Conservation (phyloP, 257 asterid genomes). For the Capsicum pubescens region DNA sequence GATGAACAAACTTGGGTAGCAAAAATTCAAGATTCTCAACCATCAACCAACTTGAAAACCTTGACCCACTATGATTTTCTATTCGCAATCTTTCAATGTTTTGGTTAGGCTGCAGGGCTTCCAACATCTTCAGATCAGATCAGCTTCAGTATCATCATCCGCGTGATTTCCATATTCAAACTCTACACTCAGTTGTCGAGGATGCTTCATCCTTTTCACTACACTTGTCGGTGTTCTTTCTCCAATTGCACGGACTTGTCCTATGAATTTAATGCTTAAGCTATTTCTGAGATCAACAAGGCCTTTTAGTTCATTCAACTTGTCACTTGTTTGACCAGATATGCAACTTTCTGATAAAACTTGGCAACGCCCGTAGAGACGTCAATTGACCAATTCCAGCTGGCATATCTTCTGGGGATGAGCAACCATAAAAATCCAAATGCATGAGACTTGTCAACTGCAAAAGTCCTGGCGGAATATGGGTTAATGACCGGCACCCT, state of each 20-base stretch:
- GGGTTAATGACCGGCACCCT: neutral
- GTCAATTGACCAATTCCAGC: constrained; percentile 29
- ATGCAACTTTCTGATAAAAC: neutral
- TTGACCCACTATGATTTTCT: too few relatives aligned
- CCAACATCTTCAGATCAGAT: too few relatives aligned
- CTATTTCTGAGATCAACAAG: constrained; percentile 8
- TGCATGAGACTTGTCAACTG: neutral
- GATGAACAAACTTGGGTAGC: too few relatives aligned
- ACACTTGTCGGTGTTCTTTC: neutral
- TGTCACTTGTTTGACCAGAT: constrained; percentile 3
- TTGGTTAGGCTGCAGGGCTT: too few relatives aligned
- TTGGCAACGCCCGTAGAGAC: neutral
- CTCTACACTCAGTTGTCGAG: neutral
- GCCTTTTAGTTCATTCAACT: neutral
- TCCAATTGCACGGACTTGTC: neutral
- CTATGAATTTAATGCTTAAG: neutral
- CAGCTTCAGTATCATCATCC: too few relatives aligned
- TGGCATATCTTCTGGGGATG: neutral
- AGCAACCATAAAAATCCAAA: neutral
- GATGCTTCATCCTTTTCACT: neutral
- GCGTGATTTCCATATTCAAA: neutral
- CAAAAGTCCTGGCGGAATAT: constrained; percentile 6
- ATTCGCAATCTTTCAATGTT: too few relatives aligned
- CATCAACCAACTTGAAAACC: too few relatives aligned
- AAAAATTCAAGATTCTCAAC: too few relatives aligned